Evolutionary conservation across 1,139 yeast species (phyloP).

Genomic region (Geotrichum siamense): DNA sequence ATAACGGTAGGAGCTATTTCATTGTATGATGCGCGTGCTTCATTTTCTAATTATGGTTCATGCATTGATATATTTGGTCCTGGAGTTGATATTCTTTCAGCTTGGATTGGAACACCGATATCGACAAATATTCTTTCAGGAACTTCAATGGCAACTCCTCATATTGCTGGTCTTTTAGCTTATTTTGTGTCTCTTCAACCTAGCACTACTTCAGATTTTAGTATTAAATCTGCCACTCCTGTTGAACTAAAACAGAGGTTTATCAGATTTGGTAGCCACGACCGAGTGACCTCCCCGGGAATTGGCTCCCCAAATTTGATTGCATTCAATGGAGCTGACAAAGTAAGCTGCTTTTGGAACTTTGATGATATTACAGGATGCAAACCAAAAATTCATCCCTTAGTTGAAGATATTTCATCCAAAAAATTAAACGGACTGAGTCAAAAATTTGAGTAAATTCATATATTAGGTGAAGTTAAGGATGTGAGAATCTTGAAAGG

Average conservation of each 20-base stretch:
- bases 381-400: too few species aligned
- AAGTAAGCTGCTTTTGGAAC: not conserved
- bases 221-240: not conserved
- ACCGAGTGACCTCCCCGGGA: not conserved
- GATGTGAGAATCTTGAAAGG: too few species aligned
- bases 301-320: not conserved
- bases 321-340: not conserved
- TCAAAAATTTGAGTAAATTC: too few species aligned
- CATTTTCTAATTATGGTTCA: constrained; percentile 53
- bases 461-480: too few species aligned
- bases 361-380: not conserved
- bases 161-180: constrained; percentile 58
- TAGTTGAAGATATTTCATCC: too few species aligned
- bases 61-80: constrained; percentile 87
- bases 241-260: not conserved
- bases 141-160: constrained; percentile 89
- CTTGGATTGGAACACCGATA: constrained; percentile 50
- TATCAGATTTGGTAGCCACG: not conserved
- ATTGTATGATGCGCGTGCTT: constrained; percentile 55
- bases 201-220: not conserved
- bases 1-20: constrained; percentile 67
- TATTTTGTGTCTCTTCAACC: constrained; percentile 18
- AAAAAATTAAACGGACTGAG: too few species aligned
- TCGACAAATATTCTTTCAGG: constrained; percentile 77
- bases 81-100: constrained; percentile 70